These are phyloP conservation scores for Lactarius pseudohatsudake DNA, from an alignment of 768 basidiomycete species.

Conservation along the genomic window DNA sequence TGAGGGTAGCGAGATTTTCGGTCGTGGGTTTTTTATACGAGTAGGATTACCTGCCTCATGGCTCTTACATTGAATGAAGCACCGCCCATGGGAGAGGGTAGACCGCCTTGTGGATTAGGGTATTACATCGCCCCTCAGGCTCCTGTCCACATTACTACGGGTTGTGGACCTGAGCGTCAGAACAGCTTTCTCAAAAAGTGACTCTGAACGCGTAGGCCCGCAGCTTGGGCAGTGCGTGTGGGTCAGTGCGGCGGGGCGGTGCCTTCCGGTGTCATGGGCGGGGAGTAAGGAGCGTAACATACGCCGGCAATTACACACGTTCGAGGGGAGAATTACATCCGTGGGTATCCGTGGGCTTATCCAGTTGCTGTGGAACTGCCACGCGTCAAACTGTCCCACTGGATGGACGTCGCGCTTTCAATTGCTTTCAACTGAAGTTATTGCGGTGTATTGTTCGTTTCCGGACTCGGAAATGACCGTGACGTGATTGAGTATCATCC, in stretches of 20 bases:
- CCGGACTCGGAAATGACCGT: background rate
- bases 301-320: too few species aligned
- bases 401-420: background rate
- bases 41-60: background rate
- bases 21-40: background rate
- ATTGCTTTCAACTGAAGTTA: background rate
- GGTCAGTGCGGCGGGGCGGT: background rate
- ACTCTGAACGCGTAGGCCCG: background rate
- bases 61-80: background rate
- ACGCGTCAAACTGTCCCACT: background rate
- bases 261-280: too few species aligned
- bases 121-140: background rate
- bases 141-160: background rate
- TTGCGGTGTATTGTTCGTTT: background rate
- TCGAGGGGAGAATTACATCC: background rate
- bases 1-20: slow-evolving; percentile 5
- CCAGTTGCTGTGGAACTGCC: background rate
- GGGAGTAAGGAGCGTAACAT: too few species aligned
- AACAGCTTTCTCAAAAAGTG: background rate
- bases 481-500: background rate
- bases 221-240: background rate
- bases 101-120: background rate
- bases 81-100: background rate
- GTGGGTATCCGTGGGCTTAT: background rate
- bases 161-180: background rate